Base-by-base conservation (phyloP, 805 yeast species). In the Metschnikowia koreensis region DNA sequence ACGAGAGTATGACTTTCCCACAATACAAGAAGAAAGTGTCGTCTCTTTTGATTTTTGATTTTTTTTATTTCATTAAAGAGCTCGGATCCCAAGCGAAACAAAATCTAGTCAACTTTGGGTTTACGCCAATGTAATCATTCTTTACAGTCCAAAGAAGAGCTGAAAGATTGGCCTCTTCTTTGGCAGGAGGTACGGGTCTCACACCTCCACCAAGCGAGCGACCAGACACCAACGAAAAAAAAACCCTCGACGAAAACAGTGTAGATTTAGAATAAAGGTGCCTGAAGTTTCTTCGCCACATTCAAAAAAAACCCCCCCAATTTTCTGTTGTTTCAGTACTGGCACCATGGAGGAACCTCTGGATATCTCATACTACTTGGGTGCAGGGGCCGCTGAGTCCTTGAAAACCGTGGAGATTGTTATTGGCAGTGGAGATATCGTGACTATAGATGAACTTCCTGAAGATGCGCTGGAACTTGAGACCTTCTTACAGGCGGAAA, bases 401-500 rank as follows among this genome's bases (percentile, higher is more conserved):
- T 48, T 62, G 40, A 64, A 60, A 29, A 68, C 61, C 38, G 61
- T 82, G 58, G 87, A 83, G 66, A 86, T 93, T 62, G 97, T 96
- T 41, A 73, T 90, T 50, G 63, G 85, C 52, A 88, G 86, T 61
- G 77, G 78, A 3, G 96, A 91, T 70, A 87, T 89, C 55, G 97
- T 93, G 56, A 86, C 89, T 47, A 81, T 94, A 59, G 83, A 84
- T 36, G 98, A 93, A 63, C 75, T 91, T 51, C 96, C 97, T 5
- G 96, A 89, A 22, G 97, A 93, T 66, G 89, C 97, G 5, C 78
- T 82, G 42, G 98, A 94, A 63, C 76, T 94, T 56, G 83, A 87
- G 57, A 80, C 82, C 28, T 79, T 93, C 55, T 74, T 94, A 56
- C 86, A 87, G 55, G 89, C 87, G 58, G 98, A 94, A 70, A 81